These are phyloP conservation scores for California macrophylla DNA, from an alignment of 441 rosid genomes.

Conservation along the genomic window DNA sequence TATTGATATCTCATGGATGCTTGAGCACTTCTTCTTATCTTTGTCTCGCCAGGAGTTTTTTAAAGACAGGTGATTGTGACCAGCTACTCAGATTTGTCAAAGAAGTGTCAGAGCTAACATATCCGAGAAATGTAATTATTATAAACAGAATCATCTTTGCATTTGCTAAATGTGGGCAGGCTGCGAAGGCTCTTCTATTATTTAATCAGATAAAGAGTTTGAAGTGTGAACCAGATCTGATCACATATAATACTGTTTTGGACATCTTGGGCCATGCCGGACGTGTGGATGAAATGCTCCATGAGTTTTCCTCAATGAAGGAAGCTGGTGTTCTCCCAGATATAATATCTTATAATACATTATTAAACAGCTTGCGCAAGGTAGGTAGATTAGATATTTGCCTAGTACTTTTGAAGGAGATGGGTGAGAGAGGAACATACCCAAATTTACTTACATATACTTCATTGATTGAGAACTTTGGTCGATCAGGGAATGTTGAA, in stretches of 20 bases:
- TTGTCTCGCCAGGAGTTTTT: conserved; percentile 50
- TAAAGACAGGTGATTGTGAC: conserved; percentile 28
- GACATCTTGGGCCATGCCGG: conserved; percentile 60
- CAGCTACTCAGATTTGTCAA: conserved; percentile 39
- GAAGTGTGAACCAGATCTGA: conserved; percentile 49
- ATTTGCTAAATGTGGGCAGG: conserved; percentile 59
- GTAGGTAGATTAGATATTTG: conserved; percentile 62
- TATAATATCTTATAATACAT: conserved; percentile 62
- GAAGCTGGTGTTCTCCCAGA: conserved; percentile 45
- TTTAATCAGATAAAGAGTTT: conserved; percentile 40
- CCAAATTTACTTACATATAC: conserved; percentile 77
- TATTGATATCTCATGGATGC: conserved; percentile 29
- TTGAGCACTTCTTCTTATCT: conserved; percentile 45
- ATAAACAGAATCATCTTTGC: conserved; percentile 55
- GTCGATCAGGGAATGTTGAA: conserved; percentile 54
- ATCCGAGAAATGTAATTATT: conserved; percentile 33
- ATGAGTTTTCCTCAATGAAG: conserved; percentile 45
- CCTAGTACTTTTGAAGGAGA: conserved; percentile 39
- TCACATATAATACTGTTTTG: conserved; percentile 59
- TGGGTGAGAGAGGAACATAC: conserved; percentile 43
- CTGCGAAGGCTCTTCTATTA: conserved; percentile 46
- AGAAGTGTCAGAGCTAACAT: conserved; percentile 39
- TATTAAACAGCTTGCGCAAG: conserved; percentile 53
- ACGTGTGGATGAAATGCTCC: conserved; percentile 45
- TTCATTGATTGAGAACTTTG: conserved; percentile 59